A percentile compares a stretch with the other conserved stretches of the same genome.
Evolutionary conservation across 2,329 filamentous ascomycete species (phyloP).

Genomic region (Zymoseptoria crescenta): DNA sequence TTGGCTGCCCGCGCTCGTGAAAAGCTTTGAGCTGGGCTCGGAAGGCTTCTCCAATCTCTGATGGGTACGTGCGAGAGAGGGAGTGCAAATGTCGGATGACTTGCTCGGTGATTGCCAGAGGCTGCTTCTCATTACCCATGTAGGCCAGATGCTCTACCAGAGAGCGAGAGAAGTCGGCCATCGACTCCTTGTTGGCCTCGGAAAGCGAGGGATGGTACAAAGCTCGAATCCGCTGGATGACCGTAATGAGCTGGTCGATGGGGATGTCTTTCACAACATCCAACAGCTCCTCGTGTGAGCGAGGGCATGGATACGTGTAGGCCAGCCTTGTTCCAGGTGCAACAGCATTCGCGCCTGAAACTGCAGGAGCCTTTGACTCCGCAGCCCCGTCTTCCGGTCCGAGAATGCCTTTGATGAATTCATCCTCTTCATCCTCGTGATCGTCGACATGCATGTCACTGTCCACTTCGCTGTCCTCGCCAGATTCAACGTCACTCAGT

Average conservation of each 20-base stretch:
- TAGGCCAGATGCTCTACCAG: constrained; percentile 61
- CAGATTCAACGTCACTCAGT: constrained; percentile 13
- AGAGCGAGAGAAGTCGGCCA: constrained; percentile 59
- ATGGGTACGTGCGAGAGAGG: constrained; percentile 74
- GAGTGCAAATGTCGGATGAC: constrained; percentile 88
- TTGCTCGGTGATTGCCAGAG: constrained; percentile 64
- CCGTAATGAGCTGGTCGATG: constrained; percentile 60
- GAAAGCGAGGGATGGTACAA: constrained; percentile 86
- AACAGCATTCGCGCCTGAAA: constrained; percentile 40
- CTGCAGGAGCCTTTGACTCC: constrained; percentile 32
- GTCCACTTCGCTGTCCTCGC: constrained; percentile 1
- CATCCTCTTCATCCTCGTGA: constrained; percentile 39
- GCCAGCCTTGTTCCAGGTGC: constrained; percentile 46
- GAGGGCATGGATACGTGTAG: constrained; percentile 80
- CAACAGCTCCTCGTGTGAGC: constrained; percentile 66
- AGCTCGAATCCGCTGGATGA: constrained; percentile 82
- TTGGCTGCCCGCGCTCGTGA: constrained; percentile 46
- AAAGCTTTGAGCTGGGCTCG: constrained; percentile 59
- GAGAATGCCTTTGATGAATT: constrained; percentile 41
- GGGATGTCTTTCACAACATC: constrained; percentile 55
- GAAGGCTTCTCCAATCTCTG: constrained; percentile 70
- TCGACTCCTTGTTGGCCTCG: constrained; percentile 74
- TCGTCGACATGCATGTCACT: constrained; percentile 26
- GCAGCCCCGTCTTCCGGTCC: constrained; percentile 13
- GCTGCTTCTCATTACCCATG: constrained; percentile 44